A percentile compares a stretch with the other conserved stretches of the same genome.
Conservation (phyloP, 31 red algal genomes). For the Endocladia muricata region DNA sequence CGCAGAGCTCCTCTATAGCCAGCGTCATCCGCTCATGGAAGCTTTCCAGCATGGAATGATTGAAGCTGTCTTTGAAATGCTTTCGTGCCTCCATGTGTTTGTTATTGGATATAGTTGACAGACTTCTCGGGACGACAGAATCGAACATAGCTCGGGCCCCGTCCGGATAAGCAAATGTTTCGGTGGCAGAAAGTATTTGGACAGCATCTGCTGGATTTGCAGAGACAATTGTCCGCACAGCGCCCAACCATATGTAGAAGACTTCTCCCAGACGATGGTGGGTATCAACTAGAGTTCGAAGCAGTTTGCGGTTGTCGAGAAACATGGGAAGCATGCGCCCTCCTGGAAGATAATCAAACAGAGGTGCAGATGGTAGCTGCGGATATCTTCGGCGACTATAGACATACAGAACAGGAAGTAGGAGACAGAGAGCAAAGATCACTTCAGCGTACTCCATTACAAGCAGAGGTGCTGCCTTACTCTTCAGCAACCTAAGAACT, state of each 20-base stretch:
- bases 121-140: background rate
- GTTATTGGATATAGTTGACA: background rate
- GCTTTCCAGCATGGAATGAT: conserved; percentile 12
- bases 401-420: background rate
- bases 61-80: background rate
- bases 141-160: background rate
- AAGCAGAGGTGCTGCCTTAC: too few species aligned
- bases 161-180: background rate
- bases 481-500: too few species aligned
- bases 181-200: background rate
- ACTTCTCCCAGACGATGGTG: background rate
- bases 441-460: too few species aligned
- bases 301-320: background rate
- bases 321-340: background rate
- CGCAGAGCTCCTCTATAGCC: conserved; percentile 1
- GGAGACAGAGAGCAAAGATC: background rate
- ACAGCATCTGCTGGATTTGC: background rate
- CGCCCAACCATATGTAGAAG: background rate
- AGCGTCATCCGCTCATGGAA: conserved; percentile 5
- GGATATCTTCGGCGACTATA: background rate
- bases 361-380: background rate
- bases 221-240: background rate
- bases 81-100: background rate
- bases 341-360: conserved; percentile 7
- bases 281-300: background rate